A percentile compares a stretch with the other conserved stretches of the same genome.
phyloP scores from a whole-genome alignment of 176 grass and related monocot genomes.

The Carex pumila region DNA sequence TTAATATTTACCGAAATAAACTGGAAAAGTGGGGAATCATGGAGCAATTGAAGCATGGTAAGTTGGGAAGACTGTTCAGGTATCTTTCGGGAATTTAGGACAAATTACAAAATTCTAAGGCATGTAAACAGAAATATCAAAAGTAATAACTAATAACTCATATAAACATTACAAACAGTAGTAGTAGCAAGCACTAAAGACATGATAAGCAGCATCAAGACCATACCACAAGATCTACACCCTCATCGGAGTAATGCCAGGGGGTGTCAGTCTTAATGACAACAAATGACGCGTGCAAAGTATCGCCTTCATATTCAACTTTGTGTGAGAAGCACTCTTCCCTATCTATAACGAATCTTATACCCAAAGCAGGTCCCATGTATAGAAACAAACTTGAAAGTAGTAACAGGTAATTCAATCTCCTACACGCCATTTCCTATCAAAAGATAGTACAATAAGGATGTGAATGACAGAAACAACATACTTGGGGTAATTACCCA shows the following conservation, averaged over 20 bases:
- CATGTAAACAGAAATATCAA: not conserved
- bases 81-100: not conserved
- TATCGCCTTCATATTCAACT: slow-evolving; percentile 81
- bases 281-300: slow-evolving; percentile 71
- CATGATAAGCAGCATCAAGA: not conserved
- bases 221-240: slow-evolving; percentile 88
- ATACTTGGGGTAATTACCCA: not conserved
- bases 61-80: not conserved
- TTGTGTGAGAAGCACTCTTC: slow-evolving; percentile 90
- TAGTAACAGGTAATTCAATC: slow-evolving; percentile 24
- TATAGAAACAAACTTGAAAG: slow-evolving; percentile 16
- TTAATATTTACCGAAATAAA: not conserved
- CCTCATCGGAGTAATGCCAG: slow-evolving; percentile 77
- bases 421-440: slow-evolving; percentile 25
- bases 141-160: not conserved
- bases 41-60: not conserved
- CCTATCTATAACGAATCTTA: slow-evolving; percentile 90
- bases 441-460: not conserved
- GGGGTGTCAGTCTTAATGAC: slow-evolving; percentile 88
- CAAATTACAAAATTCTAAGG: not conserved
- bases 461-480: not conserved
- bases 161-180: not conserved
- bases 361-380: slow-evolving; percentile 30
- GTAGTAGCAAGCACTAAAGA: not conserved
- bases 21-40: not conserved